Evolutionary conservation across 1,139 yeast species (phyloP).

Genomic region (Yamadazyma siamensis): DNA sequence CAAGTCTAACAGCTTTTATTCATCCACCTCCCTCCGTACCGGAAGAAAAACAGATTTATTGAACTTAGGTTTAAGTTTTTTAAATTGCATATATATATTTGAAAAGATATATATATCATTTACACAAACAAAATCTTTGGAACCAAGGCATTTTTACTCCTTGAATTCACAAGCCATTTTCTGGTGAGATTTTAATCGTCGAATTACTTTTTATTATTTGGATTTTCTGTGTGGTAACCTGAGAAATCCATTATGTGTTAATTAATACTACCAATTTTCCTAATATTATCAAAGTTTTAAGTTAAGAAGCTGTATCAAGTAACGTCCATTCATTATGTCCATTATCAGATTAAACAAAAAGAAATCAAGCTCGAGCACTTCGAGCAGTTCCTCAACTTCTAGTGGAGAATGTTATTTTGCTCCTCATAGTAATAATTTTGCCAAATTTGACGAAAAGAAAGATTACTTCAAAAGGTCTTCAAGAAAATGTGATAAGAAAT

Average conservation of each 20-base stretch:
- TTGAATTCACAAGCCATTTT: too few species aligned
- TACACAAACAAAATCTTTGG: background rate
- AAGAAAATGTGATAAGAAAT: slow-evolving; percentile 15
- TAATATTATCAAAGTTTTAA: background rate
- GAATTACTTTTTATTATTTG: too few species aligned
- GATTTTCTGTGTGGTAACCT: too few species aligned
- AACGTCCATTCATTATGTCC: slow-evolving; percentile 10
- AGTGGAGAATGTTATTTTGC: slow-evolving; percentile 6
- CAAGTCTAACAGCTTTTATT: slow-evolving; percentile 2
- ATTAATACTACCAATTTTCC: background rate
- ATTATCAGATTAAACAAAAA: slow-evolving; percentile 15
- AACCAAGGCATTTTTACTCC: too few species aligned
- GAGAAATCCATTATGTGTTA: slow-evolving; percentile 2
- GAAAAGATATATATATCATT: background rate
- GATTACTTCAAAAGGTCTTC: slow-evolving; percentile 42
- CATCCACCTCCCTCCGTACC: slow-evolving; percentile 3
- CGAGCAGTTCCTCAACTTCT: slow-evolving; percentile 12
- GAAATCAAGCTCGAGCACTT: slow-evolving; percentile 14
- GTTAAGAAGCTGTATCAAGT: background rate
- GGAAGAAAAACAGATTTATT: too few species aligned
- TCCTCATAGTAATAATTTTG: slow-evolving; percentile 14
- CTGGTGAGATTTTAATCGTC: too few species aligned
- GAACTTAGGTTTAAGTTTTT: slow-evolving; percentile 4
- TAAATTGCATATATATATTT: slow-evolving; percentile 2
- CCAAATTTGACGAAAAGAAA: slow-evolving; percentile 40